Evolutionary conservation across 176 grass and related monocot species (phyloP), one percentile per base, ranked within the genome.

Genomic region (Chrysopogon serrulatus): DNA sequence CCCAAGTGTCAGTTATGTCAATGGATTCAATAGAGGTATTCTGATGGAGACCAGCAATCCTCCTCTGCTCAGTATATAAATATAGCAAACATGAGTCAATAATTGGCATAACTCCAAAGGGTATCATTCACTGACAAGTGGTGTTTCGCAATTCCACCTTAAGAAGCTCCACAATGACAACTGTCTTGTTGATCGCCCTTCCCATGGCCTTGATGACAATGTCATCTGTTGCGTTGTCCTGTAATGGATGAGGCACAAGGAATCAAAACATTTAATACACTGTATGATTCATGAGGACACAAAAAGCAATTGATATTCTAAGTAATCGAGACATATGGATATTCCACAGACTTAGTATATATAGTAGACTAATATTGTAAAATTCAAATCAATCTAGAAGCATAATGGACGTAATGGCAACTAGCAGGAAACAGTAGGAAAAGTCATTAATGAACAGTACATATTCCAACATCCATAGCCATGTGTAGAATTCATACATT

Each of bases 1-100:
- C 92, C 92, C 92, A 94, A n/a, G 89, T 91, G 68, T 94, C 92
- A 14, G 84, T 94, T 60, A 94, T 94, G 35, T 91, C 68, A 18
- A 88, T 82, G 44, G 92, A 94, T 74, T 86, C 92, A 73, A 85
- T 89, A 15, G 84, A 69, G 23, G 78, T 91, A 53, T 85, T 87
- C 71, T 94, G 92, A 74, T 94, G 89, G 44, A 94, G 89, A 18
- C 87, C 92, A 56, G 40, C 89, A 76, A 94, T 89, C 72, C 92
- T 89, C 59, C 92, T 94, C 92, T 94, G 86, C 33, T 84, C 51
- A 89, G 42, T 19, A 60, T 27, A 60, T 24, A n/a, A n/a, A 13
- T 6, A 81, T 8, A 28, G 7, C 26, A 39, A 3, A 21, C 8
- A 69, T 24, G 39, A 11, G 36, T 24, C 30, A 75, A 18, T 5